Base-by-base conservation (phyloP, 352 stramenopile species). In the Phytophthora sp. region DNA sequence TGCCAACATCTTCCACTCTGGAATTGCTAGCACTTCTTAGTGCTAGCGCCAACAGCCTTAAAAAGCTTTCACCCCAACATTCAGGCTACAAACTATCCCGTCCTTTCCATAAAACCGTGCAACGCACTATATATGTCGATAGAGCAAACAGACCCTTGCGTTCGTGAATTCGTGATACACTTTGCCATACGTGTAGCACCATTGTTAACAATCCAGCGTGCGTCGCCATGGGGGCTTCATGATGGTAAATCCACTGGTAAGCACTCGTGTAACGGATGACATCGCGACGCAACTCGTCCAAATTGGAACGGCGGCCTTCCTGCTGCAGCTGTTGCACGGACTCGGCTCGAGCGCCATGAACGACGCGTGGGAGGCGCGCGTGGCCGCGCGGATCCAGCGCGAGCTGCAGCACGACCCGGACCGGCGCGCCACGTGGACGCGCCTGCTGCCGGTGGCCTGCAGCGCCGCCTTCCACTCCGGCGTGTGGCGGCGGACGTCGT, bases 101-200 rank as follows among this genome's bases (percentile, higher is more conserved):
- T 12, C n/a, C n/a, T n/a, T n/a, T n/a, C n/a, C n/a, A n/a, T n/a
- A n/a, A n/a, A n/a, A n/a, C n/a, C n/a, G n/a, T n/a, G n/a, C 20
- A 21, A 30, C 20, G 21, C 17, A 2, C 17, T 72, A 42, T 79
- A 62, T 62, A 72, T 66, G 0, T 62, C 68, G 15, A 41, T 76
- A 12, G 72, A 84, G 45, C 42, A 73, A 41, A 66, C 64, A 15
- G 69, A 78, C 15, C 76, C 77, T 50, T 61, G 72, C 5, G 50
- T 86, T 8, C 58, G 73, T 1, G 79, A 88, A 56, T 91, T 87
- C 30, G 77, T 87, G 37, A 68, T 89, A 28, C 77, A 73, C 51
- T 88, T 91, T 43, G 66, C n/a, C n/a, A n/a, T n/a, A n/a, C n/a
- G 70, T 23, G 77, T 77, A 4, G 81, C 80, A 10, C 77, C 82